Base-by-base conservation (phyloP, 495 filamentous ascomycete genomes). In the Xylaria intraflava region DNA sequence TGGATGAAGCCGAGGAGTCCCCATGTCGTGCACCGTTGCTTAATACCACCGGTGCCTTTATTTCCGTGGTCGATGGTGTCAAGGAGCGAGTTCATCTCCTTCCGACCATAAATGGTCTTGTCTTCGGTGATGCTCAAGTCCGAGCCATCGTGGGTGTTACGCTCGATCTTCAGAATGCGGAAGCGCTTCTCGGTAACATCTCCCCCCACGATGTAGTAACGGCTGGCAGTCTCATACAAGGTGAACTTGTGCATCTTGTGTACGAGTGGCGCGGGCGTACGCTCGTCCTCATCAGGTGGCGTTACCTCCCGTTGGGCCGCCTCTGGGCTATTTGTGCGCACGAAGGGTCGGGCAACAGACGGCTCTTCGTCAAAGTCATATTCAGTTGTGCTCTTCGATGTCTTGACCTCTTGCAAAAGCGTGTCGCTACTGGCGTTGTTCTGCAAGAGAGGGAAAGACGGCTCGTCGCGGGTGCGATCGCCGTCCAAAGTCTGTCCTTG, bases 1-100 rank as follows among this genome's bases (percentile, higher is more conserved):
- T 88, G 80, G 61, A 98, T 90, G 64, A 98, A 97, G 1, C 93
- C 93, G 22, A 98, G 74, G 24, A 98, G 73, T 22, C 93, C 93
- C 92, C 90, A 98, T 20, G 87, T 89, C 47, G 83, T 94, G 69
- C 89, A 93, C 56, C 85, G 88, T 51, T 95, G 78, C 67, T 86
- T 92, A 69, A 98, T 74, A 2, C 93, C 93, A n/a, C 93, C 93
- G 0, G 87, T 87, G 24, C 79, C 83, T 64, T 87, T 93, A 65
- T 97, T 97, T 1, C 92, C 94, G 66, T 98, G 89, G 60, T 98
- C 94, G 48, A 98, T 94, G 40, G 93, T 85, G 62, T 94, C 89
- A 46, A 98, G 70, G 36, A 97, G 72, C 69, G 94, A 85, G 61
- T 86, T 90, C 83, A 95, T 96, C 69, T 97, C 89, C 62, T 86